phyloP scores from a whole-genome alignment of 2,329 filamentous ascomycete genomes.

The Parafenestella ontariensis region DNA sequence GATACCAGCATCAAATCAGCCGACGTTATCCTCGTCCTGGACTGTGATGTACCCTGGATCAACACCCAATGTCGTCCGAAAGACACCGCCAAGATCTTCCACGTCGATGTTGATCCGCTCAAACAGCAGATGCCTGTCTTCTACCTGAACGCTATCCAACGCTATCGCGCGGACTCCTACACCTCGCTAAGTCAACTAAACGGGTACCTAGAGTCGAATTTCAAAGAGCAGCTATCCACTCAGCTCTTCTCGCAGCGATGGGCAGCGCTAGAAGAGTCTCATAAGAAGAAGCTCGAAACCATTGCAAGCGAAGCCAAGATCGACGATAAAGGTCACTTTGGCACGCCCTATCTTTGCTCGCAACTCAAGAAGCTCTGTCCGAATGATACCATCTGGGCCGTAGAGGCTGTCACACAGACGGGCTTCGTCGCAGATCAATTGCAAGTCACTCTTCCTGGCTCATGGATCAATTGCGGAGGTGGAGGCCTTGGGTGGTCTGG shows the following conservation, averaged over 20 bases:
- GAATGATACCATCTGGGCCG: slow-evolving; percentile 72
- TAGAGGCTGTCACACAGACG: slow-evolving; percentile 80
- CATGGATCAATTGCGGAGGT: slow-evolving; percentile 82
- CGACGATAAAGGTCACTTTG: slow-evolving; percentile 67
- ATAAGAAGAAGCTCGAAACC: slow-evolving; percentile 64
- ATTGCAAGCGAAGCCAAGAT: slow-evolving; percentile 68
- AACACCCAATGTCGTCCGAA: slow-evolving; percentile 73
- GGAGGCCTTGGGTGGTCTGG: slow-evolving; percentile 84
- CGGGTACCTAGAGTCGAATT: slow-evolving; percentile 60
- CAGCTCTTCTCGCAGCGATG: slow-evolving; percentile 57
- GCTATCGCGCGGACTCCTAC: slow-evolving; percentile 60
- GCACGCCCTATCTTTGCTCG: slow-evolving; percentile 63
- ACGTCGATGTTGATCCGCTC: slow-evolving; percentile 71
- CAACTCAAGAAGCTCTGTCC: slow-evolving; percentile 66
- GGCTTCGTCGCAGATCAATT: slow-evolving; percentile 73
- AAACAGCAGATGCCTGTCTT: slow-evolving; percentile 68
- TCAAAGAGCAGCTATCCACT: slow-evolving; percentile 49
- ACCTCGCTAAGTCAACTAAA: slow-evolving; percentile 73
- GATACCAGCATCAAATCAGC: slow-evolving; percentile 77
- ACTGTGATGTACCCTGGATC: slow-evolving; percentile 95
- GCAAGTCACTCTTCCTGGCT: slow-evolving; percentile 70
- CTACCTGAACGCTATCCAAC: slow-evolving; percentile 61
- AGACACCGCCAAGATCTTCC: slow-evolving; percentile 64
- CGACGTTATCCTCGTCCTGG: slow-evolving; percentile 83
- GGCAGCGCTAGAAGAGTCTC: slow-evolving; percentile 62